Percentiles rank a stretch among this genome's conserved stretches.
phyloP scores from a whole-genome alignment of 140 eudicot genomes.

The Senecio squalidus region DNA sequence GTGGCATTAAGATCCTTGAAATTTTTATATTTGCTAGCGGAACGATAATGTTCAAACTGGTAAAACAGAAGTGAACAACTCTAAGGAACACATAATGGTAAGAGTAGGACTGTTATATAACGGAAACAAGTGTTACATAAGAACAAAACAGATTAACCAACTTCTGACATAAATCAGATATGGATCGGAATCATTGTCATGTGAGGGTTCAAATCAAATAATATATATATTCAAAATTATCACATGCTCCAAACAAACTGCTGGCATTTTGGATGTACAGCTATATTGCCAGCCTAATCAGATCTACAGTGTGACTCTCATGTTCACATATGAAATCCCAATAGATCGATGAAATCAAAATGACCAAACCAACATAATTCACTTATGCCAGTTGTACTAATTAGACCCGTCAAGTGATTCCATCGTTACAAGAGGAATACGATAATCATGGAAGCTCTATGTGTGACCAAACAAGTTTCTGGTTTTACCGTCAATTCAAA shows the following conservation, averaged over 20 bases:
- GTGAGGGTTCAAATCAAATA: conserved; percentile 8
- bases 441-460: not conserved
- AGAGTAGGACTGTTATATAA: conserved; percentile 9
- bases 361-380: conserved; percentile 1
- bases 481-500: too few species aligned
- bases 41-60: too few species aligned
- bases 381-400: not conserved
- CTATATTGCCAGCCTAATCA: conserved; percentile 30
- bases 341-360: not conserved
- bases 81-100: not conserved
- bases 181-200: conserved; percentile 34
- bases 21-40: too few species aligned
- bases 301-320: conserved; percentile 24
- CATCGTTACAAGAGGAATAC: not conserved
- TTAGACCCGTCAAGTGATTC: not conserved
- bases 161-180: conserved; percentile 19
- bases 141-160: conserved; percentile 16
- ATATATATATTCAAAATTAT: conserved; percentile 14
- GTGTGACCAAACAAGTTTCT: too few species aligned
- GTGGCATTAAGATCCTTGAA: too few species aligned
- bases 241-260: conserved; percentile 23
- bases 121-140: not conserved
- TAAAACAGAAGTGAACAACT: not conserved
- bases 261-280: conserved; percentile 24
- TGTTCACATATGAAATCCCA: conserved; percentile 1